Percentiles rank a stretch among this genome's conserved stretches.
phyloP scores from a whole-genome alignment of 1,284 basidiomycete species.

The Marasmius tenuissimus region DNA sequence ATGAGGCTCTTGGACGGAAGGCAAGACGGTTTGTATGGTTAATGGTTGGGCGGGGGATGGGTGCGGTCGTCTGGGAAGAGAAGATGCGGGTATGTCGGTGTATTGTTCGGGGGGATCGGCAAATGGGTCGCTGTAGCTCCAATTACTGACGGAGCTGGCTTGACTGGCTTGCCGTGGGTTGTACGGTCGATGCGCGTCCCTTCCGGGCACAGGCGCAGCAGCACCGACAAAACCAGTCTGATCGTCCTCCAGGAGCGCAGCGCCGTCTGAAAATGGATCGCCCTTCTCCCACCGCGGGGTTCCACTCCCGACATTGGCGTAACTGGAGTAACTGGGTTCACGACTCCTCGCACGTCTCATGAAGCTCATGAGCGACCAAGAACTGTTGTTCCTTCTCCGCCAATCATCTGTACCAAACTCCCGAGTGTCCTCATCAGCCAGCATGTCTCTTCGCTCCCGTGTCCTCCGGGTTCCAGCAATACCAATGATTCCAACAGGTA shows the following conservation, averaged over 20 bases:
- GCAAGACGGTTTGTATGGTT: conserved; percentile 30
- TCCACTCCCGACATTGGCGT: conserved; percentile 9
- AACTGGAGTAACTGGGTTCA: conserved; percentile 30
- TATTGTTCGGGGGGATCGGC: conserved; percentile 42
- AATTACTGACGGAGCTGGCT: conserved; percentile 30
- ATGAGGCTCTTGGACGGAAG: conserved; percentile 28
- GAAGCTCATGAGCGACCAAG: conserved; percentile 57
- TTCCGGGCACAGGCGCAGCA: conserved; percentile 18
- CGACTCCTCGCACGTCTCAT: conserved; percentile 38
- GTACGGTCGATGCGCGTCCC: conserved; percentile 25
- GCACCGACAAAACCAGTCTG: conserved; percentile 27
- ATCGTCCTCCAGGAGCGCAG: conserved; percentile 35
- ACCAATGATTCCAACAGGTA: conserved; percentile 19
- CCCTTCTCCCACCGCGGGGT: conserved; percentile 48
- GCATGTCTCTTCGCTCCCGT: conserved; percentile 60
- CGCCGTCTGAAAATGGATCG: conserved; percentile 51
- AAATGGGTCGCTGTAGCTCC: conserved; percentile 57
- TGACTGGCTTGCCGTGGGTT: conserved; percentile 40
- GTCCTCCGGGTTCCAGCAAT: conserved; percentile 20
- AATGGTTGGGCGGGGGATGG: conserved; percentile 25
- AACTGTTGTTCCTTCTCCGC: conserved; percentile 36
- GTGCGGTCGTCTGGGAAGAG: conserved; percentile 21
- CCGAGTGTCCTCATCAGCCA: conserved; percentile 71
- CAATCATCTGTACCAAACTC: conserved; percentile 41
- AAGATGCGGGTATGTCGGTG: conserved; percentile 20